phyloP scores from a whole-genome alignment of 1,284 basidiomycete genomes.

The Ceratobasidium sp. region DNA sequence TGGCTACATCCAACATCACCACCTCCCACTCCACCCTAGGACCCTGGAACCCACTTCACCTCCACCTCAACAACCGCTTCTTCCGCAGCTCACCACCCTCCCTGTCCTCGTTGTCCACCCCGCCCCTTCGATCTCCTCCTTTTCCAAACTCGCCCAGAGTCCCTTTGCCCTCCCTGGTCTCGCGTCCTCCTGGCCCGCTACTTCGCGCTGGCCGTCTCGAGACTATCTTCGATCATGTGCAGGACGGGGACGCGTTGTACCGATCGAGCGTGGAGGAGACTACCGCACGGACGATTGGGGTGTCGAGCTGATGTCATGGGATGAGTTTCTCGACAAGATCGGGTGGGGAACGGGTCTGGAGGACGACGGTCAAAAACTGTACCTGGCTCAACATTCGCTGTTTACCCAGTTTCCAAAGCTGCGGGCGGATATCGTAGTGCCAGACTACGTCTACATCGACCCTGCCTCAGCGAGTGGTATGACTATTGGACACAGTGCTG shows the following conservation, averaged over 20 bases:
- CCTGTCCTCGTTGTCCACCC: conserved; percentile 51
- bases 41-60: not conserved
- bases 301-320: conserved; percentile 81
- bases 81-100: not conserved
- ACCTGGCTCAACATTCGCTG: conserved; percentile 91
- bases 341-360: conserved; percentile 46
- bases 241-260: conserved; percentile 83
- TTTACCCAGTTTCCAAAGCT: conserved; percentile 84
- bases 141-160: conserved; percentile 53
- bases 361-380: conserved; percentile 55
- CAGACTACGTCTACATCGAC: conserved; percentile 85
- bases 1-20: conserved; percentile 51
- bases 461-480: too few species aligned
- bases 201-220: conserved; percentile 71
- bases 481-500: too few species aligned
- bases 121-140: conserved; percentile 64
- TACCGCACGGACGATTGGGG: conserved; percentile 85
- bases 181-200: conserved; percentile 71
- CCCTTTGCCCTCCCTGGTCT: conserved; percentile 80
- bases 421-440: conserved; percentile 73
- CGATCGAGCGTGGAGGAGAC: conserved; percentile 87
- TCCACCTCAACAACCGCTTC: not conserved
- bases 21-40: conserved; percentile 38
- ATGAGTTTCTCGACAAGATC: conserved; percentile 69
- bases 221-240: conserved; percentile 70